phyloP scores from a whole-genome alignment of 768 basidiomycete genomes.

The Heimioporus sp. region DNA sequence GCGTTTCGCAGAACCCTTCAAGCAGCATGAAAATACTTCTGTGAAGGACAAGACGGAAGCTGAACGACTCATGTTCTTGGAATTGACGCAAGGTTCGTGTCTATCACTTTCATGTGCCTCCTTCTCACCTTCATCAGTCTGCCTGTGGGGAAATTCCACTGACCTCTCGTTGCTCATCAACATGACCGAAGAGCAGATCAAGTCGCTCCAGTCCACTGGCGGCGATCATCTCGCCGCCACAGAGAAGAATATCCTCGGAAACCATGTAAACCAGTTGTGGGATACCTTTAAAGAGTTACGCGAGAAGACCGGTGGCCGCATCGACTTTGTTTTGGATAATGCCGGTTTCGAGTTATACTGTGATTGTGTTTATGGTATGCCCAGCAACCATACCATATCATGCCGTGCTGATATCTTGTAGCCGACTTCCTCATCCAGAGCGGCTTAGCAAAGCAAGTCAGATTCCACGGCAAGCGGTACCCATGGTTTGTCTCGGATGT shows the following conservation, averaged over 20 bases:
- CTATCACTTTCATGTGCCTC: background rate
- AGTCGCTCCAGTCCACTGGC: constrained; percentile 92
- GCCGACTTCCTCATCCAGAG: constrained; percentile 94
- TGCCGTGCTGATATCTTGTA: constrained; percentile 25
- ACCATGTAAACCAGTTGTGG: constrained; percentile 73
- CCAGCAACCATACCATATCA: background rate
- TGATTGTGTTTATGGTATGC: constrained; percentile 78
- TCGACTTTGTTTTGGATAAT: constrained; percentile 84
- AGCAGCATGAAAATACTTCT: constrained; percentile 51
- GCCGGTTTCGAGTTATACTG: constrained; percentile 85
- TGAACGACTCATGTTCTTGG: constrained; percentile 84
- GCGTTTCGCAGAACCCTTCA: constrained; percentile 86
- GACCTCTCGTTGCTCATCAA: constrained; percentile 94
- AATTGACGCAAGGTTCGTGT: constrained; percentile 80
- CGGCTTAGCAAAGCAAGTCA: constrained; percentile 78
- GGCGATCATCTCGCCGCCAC: constrained; percentile 94
- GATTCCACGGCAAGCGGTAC: constrained; percentile 95
- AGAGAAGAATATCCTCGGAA: constrained; percentile 94
- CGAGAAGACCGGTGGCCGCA: constrained; percentile 66
- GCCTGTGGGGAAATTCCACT: constrained; percentile 96
- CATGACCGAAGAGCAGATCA: constrained; percentile 98
- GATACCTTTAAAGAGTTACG: constrained; percentile 67
- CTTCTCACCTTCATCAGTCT: constrained; percentile 50
- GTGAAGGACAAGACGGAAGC: constrained; percentile 59
- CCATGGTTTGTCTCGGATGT: constrained; percentile 96